Percentiles rank a stretch among this genome's conserved stretches.
Evolutionary conservation across 2,329 filamentous ascomycete genomes (phyloP).

Genomic region (Thermoascus crustaceus): DNA sequence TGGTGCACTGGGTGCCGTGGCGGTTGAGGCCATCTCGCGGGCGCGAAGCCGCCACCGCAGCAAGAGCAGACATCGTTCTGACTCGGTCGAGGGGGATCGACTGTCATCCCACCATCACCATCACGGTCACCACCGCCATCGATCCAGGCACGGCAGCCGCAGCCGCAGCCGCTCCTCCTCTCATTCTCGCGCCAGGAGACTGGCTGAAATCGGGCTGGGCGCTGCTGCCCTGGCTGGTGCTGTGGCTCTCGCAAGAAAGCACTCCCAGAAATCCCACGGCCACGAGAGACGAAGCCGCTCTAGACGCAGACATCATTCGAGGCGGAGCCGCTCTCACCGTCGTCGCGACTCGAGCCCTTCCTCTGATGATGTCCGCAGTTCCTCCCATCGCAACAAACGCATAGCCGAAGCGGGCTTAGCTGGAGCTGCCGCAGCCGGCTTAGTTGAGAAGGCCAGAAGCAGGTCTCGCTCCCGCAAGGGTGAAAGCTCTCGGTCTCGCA

Average conservation of each 20-base stretch:
- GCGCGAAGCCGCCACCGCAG: slow-evolving; percentile 43
- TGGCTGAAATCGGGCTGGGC: slow-evolving; percentile 45
- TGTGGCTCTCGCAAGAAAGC: slow-evolving; percentile 50
- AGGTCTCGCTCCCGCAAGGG: slow-evolving; percentile 48
- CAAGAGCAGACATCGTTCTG: slow-evolving; percentile 36
- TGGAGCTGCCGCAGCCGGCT: slow-evolving; percentile 54
- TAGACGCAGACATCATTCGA: slow-evolving; percentile 31
- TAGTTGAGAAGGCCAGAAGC: slow-evolving; percentile 50
- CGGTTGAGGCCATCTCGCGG: slow-evolving; percentile 49
- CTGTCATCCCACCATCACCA: slow-evolving; percentile 25
- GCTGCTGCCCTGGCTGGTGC: slow-evolving; percentile 54
- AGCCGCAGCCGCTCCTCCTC: slow-evolving; percentile 41
- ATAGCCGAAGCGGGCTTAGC: slow-evolving; percentile 56
- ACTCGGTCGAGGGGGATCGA: slow-evolving; percentile 33
- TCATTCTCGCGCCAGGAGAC: slow-evolving; percentile 42
- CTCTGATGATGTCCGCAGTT: slow-evolving; percentile 28
- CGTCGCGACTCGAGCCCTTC: slow-evolving; percentile 27
- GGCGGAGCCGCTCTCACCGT: slow-evolving; percentile 40
- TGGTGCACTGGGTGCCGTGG: slow-evolving; percentile 53
- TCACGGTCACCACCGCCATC: slow-evolving; percentile 24
- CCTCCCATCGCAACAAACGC: slow-evolving; percentile 47
- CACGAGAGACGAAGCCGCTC: slow-evolving; percentile 43
- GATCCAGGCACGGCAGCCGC: slow-evolving; percentile 23
- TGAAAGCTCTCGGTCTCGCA: slow-evolving; percentile 44
- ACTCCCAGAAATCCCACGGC: slow-evolving; percentile 42